phyloP scores from a whole-genome alignment of 495 filamentous ascomycete species.

The Penicillium diatomitis region DNA sequence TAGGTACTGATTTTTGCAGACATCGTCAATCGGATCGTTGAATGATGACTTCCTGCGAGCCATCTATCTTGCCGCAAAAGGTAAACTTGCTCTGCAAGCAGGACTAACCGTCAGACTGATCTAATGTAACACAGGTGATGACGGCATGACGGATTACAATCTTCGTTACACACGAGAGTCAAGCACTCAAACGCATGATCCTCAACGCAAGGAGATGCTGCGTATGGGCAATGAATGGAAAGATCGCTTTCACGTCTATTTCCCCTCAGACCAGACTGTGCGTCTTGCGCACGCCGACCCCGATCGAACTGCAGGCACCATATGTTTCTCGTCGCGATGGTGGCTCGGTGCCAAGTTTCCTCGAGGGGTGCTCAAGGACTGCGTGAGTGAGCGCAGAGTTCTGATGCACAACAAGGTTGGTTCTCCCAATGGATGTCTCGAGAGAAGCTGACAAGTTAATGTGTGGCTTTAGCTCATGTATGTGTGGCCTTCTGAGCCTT shows the following conservation, averaged over 20 bases:
- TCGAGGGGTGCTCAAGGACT: slow-evolving; percentile 60
- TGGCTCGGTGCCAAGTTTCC: slow-evolving; percentile 62
- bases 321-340: slow-evolving; percentile 64
- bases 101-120: background rate
- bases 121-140: slow-evolving; percentile 39
- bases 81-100: slow-evolving; percentile 24
- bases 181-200: slow-evolving; percentile 9
- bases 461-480: slow-evolving; percentile 48
- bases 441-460: background rate
- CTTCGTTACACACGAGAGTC: slow-evolving; percentile 31
- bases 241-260: slow-evolving; percentile 62
- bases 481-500: slow-evolving; percentile 41
- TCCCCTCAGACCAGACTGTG: slow-evolving; percentile 72
- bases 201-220: slow-evolving; percentile 10
- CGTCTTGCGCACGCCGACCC: slow-evolving; percentile 47
- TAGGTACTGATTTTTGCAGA: slow-evolving; percentile 25
- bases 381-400: slow-evolving; percentile 54
- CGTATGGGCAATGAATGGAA: slow-evolving; percentile 32
- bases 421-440: background rate
- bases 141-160: slow-evolving; percentile 47
- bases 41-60: slow-evolving; percentile 56
- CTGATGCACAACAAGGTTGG: slow-evolving; percentile 81
- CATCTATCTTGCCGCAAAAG: slow-evolving; percentile 69
- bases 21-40: slow-evolving; percentile 72
- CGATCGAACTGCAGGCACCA: slow-evolving; percentile 57